These are phyloP conservation scores for Fusarium veterinarium DNA, from an alignment of 2,329 filamentous ascomycete genomes.

Conservation along the genomic window DNA sequence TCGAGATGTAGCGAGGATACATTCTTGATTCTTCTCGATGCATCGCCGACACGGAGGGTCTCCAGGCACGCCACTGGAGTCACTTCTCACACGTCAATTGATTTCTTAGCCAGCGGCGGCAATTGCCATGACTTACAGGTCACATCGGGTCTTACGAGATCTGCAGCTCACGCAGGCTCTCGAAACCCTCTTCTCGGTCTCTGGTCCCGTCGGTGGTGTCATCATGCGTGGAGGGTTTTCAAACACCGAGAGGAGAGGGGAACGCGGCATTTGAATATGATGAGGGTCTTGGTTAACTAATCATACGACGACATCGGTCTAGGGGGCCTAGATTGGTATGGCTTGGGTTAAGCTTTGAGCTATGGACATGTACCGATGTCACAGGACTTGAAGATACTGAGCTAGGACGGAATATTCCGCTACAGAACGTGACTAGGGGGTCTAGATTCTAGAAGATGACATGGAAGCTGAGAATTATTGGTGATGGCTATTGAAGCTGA, in stretches of 20 bases:
- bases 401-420: neutral
- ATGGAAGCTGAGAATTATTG: neutral
- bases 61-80: slow-evolving; percentile 50
- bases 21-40: slow-evolving; percentile 52
- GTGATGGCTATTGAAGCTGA: neutral
- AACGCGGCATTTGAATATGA: slow-evolving; percentile 16
- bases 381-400: neutral
- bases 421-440: neutral
- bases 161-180: slow-evolving; percentile 34
- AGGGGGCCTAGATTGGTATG: neutral
- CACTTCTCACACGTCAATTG: slow-evolving; percentile 31
- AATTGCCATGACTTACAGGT: slow-evolving; percentile 17
- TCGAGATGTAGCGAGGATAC: slow-evolving; percentile 54
- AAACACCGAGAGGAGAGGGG: slow-evolving; percentile 21
- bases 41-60: slow-evolving; percentile 54
- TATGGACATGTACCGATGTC: neutral
- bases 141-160: slow-evolving; percentile 35
- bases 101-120: neutral
- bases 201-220: slow-evolving; percentile 15
- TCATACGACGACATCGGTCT: neutral
- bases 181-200: slow-evolving; percentile 34
- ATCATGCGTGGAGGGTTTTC: neutral
- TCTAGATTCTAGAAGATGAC: slow-evolving; percentile 1
- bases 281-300: neutral
- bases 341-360: neutral